Percentiles rank a stretch among this genome's conserved stretches.
These are phyloP conservation scores for Xeromyces bisporus DNA, from an alignment of 495 filamentous ascomycete species.

Conservation along the genomic window DNA sequence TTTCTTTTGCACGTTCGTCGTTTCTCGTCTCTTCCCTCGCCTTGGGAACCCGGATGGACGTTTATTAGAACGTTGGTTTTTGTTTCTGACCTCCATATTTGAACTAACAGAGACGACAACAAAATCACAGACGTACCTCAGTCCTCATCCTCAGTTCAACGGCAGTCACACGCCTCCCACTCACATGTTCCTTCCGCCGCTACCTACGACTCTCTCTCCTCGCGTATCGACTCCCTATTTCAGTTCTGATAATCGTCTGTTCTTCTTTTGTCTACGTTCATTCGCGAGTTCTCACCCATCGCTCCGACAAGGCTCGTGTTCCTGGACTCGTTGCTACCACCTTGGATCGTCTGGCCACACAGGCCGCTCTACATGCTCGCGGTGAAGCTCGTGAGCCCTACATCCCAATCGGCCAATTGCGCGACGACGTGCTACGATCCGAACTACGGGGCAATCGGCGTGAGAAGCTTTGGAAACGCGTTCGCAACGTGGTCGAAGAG, in stretches of 20 bases:
- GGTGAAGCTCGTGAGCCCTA: slow-evolving; percentile 51
- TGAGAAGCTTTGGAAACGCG: slow-evolving; percentile 63
- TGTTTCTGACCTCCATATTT: slow-evolving; percentile 31
- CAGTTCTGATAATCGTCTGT: slow-evolving; percentile 41
- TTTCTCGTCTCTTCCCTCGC: slow-evolving; percentile 20
- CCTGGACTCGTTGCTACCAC: slow-evolving; percentile 68
- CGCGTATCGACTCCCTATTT: slow-evolving; percentile 89
- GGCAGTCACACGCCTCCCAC: slow-evolving; percentile 76
- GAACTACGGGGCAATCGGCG: slow-evolving; percentile 60
- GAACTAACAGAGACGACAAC: slow-evolving; percentile 66
- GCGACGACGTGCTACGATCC: slow-evolving; percentile 77
- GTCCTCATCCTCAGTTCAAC: slow-evolving; percentile 43
- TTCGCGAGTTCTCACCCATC: slow-evolving; percentile 34
- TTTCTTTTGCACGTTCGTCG: slow-evolving; percentile 6
- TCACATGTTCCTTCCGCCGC: slow-evolving; percentile 75
- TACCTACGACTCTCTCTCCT: slow-evolving; percentile 82
- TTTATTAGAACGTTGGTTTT: slow-evolving; percentile 25
- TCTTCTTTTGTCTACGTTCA: slow-evolving; percentile 38
- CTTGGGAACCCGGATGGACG: slow-evolving; percentile 3
- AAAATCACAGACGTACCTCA: slow-evolving; percentile 46
- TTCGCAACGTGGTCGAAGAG: slow-evolving; percentile 68
- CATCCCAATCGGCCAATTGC: slow-evolving; percentile 70
- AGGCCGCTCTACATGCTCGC: slow-evolving; percentile 60
- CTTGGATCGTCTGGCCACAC: slow-evolving; percentile 61
- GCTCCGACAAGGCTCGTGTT: slow-evolving; percentile 48